Conservation (phyloP, 208 protist species). For the Wallacemonas rigidus region DNA sequence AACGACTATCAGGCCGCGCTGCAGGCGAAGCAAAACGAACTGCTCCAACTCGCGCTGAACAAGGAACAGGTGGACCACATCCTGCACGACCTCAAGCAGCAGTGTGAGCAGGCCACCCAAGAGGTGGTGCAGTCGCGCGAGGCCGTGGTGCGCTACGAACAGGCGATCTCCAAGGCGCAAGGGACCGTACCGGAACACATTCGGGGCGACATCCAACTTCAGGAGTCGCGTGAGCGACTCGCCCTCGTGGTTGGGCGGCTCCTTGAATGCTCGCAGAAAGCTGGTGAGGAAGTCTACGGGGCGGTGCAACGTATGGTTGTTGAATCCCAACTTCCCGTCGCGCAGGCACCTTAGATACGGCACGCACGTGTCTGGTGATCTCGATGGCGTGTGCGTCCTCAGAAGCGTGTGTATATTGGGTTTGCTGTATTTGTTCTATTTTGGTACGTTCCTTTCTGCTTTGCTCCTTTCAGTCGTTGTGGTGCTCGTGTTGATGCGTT, state of each 20-base stretch:
- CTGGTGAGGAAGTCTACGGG: slow-evolving; percentile 47
- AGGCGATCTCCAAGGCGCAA: slow-evolving; percentile 56
- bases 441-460: too few species aligned
- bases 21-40: slow-evolving; percentile 48
- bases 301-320: slow-evolving; percentile 35
- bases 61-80: slow-evolving; percentile 31
- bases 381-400: too few species aligned
- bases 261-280: slow-evolving; percentile 39
- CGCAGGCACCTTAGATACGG: slow-evolving; percentile 2
- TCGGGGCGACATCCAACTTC: slow-evolving; percentile 54
- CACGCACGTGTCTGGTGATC: too few species aligned
- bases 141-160: slow-evolving; percentile 63
- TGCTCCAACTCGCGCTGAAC: slow-evolving; percentile 36
- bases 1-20: slow-evolving; percentile 66
- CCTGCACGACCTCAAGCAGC: slow-evolving; percentile 47
- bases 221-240: slow-evolving; percentile 45
- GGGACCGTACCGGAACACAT: slow-evolving; percentile 33
- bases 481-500: too few species aligned
- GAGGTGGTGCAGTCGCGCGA: slow-evolving; percentile 50
- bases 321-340: slow-evolving; percentile 30
- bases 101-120: slow-evolving; percentile 36
- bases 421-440: too few species aligned
- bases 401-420: too few species aligned
- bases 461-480: too few species aligned
- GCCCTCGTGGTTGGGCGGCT: slow-evolving; percentile 38